Base-by-base conservation (phyloP, 2,329 filamentous ascomycete genomes). In the Claviceps pazoutovae region DNA sequence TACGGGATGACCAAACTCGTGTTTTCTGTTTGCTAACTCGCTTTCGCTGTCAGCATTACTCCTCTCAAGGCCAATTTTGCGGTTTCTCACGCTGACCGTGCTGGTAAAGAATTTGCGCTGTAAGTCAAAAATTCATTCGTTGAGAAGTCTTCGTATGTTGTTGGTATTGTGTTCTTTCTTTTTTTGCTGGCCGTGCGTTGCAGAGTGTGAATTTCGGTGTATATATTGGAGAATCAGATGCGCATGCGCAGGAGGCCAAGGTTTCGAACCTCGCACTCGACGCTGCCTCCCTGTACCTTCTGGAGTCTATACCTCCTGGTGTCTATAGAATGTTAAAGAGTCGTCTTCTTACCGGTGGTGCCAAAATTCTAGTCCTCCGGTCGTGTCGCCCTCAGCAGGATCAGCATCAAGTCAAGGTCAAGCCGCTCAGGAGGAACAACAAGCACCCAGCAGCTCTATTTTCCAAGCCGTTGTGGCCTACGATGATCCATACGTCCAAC, bases 31-130 rank as follows among this genome's bases (percentile, higher is more conserved):
- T 41, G 41, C 52, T 51, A 26, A 51, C 46, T 11, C 3, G 45
- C 17, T 2, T 41, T 16, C 17, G 17, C 16, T 36, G 34, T 3
- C 61, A 95, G 89, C 67, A 82, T 98, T 52, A 96, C 93, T 4
- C 88, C 91, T 14, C 68, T 97, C 58, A 87, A 86, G 66, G 90
- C 91, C 43, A 96, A 95, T 67, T 98, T 96, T 67, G 89, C 86
- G 79, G 88, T 91, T 34, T 39, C 50, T 26, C 47, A 50, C n/a
- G 38, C 53, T 19, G 50, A 48, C 9, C 50, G 50, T 21, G 72
- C 82, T 56, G 75, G 82, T 61, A 75, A 76, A 59, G 88, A 94
- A 73, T 74, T 95, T 64, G 83, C 84, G 74, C 71, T 95, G 61
- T 49, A 53, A 54, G 53, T 54, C 14, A 39, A 42, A 6, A 34